Evolutionary conservation across 345 rosid species (phyloP).

Genomic region (Salix purpurea): DNA sequence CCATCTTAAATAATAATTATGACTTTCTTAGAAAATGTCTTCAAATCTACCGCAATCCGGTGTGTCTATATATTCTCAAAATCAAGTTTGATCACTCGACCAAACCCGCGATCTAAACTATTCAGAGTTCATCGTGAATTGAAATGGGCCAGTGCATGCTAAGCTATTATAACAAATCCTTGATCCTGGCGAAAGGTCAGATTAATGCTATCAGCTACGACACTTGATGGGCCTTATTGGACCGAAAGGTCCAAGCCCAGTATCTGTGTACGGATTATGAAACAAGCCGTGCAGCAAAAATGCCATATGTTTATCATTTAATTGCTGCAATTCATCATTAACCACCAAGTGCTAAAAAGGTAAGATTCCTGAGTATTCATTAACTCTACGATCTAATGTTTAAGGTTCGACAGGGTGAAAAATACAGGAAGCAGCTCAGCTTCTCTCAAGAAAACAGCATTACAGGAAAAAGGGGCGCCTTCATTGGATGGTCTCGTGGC

Average conservation of each 20-base stretch:
- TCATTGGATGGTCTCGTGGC: background rate
- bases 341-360: constrained; percentile 3
- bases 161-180: background rate
- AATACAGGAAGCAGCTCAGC: constrained; percentile 10
- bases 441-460: background rate
- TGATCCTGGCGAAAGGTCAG: background rate
- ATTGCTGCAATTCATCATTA: background rate
- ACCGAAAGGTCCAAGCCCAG: background rate
- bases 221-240: background rate
- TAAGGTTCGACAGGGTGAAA: background rate
- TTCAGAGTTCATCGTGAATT: background rate
- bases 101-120: background rate
- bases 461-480: background rate
- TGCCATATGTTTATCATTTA: background rate
- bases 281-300: background rate
- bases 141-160: background rate
- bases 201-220: background rate
- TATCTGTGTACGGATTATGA: background rate
- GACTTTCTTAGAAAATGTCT: too few relatives aligned
- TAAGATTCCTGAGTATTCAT: constrained; percentile 23
- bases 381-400: constrained; percentile 11
- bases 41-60: too few relatives aligned
- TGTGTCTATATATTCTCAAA: too few relatives aligned
- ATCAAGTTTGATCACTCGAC: too few relatives aligned
- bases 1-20: too few relatives aligned